A percentile compares a stretch with the other conserved stretches of the same genome.
Conservation (phyloP, 2,329 filamentous ascomycete genomes). For the Neopestalotiopsis clavispora region DNA sequence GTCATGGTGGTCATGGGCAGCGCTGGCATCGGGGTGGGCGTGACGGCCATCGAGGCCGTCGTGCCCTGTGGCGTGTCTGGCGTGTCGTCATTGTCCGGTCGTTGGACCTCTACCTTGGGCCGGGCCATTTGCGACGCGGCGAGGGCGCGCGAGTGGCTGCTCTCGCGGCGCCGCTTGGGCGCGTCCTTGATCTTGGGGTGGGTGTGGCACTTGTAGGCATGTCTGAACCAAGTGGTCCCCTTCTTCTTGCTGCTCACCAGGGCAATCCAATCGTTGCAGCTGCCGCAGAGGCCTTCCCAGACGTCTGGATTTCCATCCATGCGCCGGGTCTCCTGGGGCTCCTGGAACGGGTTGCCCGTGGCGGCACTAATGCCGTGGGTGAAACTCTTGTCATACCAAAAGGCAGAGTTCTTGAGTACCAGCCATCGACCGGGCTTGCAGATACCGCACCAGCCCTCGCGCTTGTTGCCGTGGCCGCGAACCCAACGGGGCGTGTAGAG, state of each 20-base stretch:
- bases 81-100: constrained; percentile 36
- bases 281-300: constrained; percentile 80
- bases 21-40: constrained; percentile 40
- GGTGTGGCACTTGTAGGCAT: constrained; percentile 85
- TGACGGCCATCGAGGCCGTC: constrained; percentile 39
- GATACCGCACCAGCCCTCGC: constrained; percentile 88
- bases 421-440: constrained; percentile 88
- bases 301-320: constrained; percentile 83
- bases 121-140: constrained; percentile 50
- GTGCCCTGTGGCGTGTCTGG: constrained; percentile 48
- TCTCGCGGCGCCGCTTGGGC: constrained; percentile 70
- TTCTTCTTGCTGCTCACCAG: constrained; percentile 88
- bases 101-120: constrained; percentile 50
- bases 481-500: constrained; percentile 86
- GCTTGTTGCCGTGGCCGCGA: constrained; percentile 83
- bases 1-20: constrained; percentile 27
- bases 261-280: constrained; percentile 81
- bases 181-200: constrained; percentile 75
- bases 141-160: constrained; percentile 52
- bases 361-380: constrained; percentile 85
- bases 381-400: constrained; percentile 93
- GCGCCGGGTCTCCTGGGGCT: constrained; percentile 74
- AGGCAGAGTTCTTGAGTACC: constrained; percentile 87
- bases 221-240: constrained; percentile 89
- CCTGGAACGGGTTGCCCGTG: constrained; percentile 78